Conservation (phyloP, 2,329 filamentous ascomycete genomes). For the Colletotrichum scovillei region DNA sequence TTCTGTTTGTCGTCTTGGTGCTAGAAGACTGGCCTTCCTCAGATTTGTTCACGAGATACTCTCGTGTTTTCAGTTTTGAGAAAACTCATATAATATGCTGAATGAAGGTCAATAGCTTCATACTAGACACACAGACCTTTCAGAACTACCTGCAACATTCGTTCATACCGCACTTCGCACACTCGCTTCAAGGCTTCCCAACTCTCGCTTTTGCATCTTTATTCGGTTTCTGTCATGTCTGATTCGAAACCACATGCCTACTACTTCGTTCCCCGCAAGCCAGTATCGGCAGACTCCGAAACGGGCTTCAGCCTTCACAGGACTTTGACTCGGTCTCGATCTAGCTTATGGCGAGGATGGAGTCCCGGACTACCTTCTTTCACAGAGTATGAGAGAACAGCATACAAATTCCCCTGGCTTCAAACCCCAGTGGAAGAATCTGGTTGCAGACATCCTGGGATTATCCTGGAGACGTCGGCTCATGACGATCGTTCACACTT, state of each 20-base stretch:
- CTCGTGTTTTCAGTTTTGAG: background rate
- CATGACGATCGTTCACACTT: slow-evolving; percentile 8
- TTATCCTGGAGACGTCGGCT: background rate
- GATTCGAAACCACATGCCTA: background rate
- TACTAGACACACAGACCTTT: background rate
- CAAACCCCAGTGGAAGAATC: background rate
- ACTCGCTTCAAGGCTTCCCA: slow-evolving; percentile 1
- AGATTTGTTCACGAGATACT: background rate
- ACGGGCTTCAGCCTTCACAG: slow-evolving; percentile 10
- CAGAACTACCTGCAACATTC: background rate
- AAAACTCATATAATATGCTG: background rate
- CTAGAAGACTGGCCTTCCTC: background rate
- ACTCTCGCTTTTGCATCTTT: slow-evolving; percentile 2
- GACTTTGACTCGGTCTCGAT: slow-evolving; percentile 37
- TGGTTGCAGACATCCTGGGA: background rate
- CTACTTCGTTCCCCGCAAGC: slow-evolving; percentile 31
- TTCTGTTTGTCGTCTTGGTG: background rate
- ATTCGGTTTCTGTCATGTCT: slow-evolving; percentile 20
- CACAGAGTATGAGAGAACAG: slow-evolving; percentile 43
- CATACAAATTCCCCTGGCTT: slow-evolving; percentile 45
- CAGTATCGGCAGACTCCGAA: slow-evolving; percentile 9
- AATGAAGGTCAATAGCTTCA: background rate
- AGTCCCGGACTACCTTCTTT: slow-evolving; percentile 39
- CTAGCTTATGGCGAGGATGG: slow-evolving; percentile 45
- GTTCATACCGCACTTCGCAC: background rate